A percentile compares a stretch with the other conserved stretches of the same genome.
These are phyloP conservation scores for Tuber melanosporum DNA, from an alignment of 495 filamentous ascomycete species.

Conservation along the genomic window DNA sequence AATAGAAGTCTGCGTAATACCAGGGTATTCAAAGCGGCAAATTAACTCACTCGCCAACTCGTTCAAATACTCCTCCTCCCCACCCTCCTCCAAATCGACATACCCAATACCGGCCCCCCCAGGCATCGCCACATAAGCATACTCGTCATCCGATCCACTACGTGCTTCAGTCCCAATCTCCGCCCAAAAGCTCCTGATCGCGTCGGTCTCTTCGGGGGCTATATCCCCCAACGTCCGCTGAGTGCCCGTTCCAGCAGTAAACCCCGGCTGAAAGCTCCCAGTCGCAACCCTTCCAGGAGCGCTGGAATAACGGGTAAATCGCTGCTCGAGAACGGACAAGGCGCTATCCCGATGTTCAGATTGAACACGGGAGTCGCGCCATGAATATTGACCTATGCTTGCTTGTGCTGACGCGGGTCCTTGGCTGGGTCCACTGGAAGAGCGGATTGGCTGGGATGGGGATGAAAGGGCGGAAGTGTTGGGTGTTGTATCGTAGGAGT, in stretches of 20 bases:
- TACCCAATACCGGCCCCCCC: background rate
- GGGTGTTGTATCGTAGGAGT: background rate
- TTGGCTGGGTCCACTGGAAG: background rate
- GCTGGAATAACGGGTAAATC: background rate
- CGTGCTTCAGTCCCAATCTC: background rate
- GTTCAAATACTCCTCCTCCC: background rate
- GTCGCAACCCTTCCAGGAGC: background rate
- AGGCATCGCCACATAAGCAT: background rate
- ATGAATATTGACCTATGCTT: background rate
- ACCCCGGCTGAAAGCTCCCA: background rate
- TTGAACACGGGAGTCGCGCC: background rate
- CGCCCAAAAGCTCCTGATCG: background rate
- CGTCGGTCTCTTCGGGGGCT: background rate
- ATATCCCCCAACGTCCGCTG: background rate
- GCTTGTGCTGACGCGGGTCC: background rate
- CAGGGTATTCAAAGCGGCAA: background rate
- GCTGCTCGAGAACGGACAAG: background rate
- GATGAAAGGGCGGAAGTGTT: background rate
- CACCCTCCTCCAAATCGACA: background rate
- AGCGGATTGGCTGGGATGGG: background rate
- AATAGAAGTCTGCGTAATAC: background rate
- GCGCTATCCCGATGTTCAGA: background rate
- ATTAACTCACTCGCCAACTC: background rate
- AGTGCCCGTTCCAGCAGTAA: background rate
- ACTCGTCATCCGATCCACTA: background rate